Base-by-base conservation (phyloP, 192 early-diverging fungal genomes). In the Backusella sp. region DNA sequence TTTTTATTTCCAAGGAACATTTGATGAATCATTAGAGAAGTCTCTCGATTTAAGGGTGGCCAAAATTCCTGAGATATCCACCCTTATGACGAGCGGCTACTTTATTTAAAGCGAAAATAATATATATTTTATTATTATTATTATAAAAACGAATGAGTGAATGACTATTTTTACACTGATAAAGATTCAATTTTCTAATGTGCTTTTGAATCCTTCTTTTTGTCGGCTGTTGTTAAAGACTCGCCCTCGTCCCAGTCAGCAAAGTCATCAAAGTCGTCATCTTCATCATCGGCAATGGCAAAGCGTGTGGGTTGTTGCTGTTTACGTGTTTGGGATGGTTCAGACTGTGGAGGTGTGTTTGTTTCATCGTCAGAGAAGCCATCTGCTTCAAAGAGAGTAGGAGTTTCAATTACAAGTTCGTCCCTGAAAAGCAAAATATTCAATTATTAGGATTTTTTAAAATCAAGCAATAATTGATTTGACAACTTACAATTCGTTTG, bases 391-490 rank as follows among this genome's bases (percentile, higher is more conserved):
- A 77, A 81, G 7, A 81, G 28, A 19, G 80, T 76, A 3, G 80
- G 80, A 5, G 67, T 77, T 30, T 89, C 88, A 30, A 89, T 77
- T 0, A 89, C 88, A 9, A 89, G 74, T 68, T 89, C 88, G 44
- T 89, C 84, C 66, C 88, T 89, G 71, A n/a, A 49, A 52, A 73
- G 9, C 67, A 44, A 37, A 68, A 12, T 3, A 26, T 1, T 12
- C 23, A 62, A 12, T 28, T 26, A 62, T n/a, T n/a, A n/a, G n/a
- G n/a, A n/a, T 32, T 32, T 32, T 32, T 32, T 32, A 21, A 56
- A 56, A 21, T 26, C 28, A 62, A 62, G 3, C 56, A 28, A 28
- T 28, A 1, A 62, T 30, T 39, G 39, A 14, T 26, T 28, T 53
- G 2, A 56, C 72, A 32, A 79, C 80, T 77, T 82, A 78, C 69